Evolutionary conservation across 805 yeast species (phyloP).

Genomic region (Middelhovenomyces tepae): DNA sequence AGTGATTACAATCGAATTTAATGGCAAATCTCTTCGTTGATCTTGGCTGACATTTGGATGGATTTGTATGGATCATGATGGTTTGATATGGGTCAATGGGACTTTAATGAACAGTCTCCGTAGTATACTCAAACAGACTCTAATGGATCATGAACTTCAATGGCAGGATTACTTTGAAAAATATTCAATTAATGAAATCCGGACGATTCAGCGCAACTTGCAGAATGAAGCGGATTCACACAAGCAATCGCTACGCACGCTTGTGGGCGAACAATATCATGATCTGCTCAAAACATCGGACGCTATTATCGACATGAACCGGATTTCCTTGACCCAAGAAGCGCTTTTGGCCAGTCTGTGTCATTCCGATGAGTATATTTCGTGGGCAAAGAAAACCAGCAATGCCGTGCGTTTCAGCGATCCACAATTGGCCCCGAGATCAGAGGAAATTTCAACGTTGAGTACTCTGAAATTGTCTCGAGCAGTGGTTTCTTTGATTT

Average conservation of each 20-base stretch:
- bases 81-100: no score
- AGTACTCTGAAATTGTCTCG: no score
- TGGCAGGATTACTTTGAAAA: slow-evolving; percentile 15
- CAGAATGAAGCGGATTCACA: slow-evolving; percentile 11
- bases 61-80: no score
- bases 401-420: slow-evolving; percentile 8
- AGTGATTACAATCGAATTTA: no score
- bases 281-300: slow-evolving; percentile 20
- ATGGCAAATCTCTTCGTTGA: no score
- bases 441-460: no score
- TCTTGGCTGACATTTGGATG: no score
- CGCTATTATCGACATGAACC: slow-evolving; percentile 14
- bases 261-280: slow-evolving; percentile 16
- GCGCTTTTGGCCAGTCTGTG: slow-evolving; percentile 8
- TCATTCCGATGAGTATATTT: slow-evolving; percentile 5
- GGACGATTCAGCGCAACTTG: slow-evolving; percentile 9
- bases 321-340: slow-evolving; percentile 7
- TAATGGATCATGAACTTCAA: no score
- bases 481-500: no score
- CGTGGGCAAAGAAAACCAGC: slow-evolving; percentile 8
- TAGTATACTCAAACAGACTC: no score
- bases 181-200: slow-evolving; percentile 13
- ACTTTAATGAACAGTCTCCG: no score
- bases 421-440: no score
- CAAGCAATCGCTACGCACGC: slow-evolving; percentile 14